Evolutionary conservation across 2,329 filamentous ascomycete species (phyloP).

Genomic region (Xylogone sp.): DNA sequence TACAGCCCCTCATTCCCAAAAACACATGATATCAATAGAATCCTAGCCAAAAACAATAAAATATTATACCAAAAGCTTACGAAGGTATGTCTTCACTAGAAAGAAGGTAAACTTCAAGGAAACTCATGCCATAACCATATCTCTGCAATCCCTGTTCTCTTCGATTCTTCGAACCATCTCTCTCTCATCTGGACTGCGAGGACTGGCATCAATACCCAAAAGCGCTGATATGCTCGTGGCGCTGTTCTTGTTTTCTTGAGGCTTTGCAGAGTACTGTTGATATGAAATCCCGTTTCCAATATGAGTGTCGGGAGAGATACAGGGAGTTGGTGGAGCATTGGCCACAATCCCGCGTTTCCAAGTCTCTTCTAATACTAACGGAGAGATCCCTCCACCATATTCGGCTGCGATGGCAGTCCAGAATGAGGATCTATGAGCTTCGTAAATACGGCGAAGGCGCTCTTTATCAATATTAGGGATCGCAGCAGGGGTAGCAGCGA

Average conservation of each 20-base stretch:
- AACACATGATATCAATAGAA: too few species aligned
- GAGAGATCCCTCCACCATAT: conserved; percentile 62
- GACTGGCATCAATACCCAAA: conserved; percentile 55
- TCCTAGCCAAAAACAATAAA: too few species aligned
- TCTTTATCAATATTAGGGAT: conserved; percentile 46
- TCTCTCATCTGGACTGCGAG: conserved; percentile 52
- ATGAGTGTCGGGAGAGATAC: conserved; percentile 26
- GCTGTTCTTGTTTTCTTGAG: conserved; percentile 33
- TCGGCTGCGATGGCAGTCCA: conserved; percentile 70
- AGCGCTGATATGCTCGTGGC: conserved; percentile 59
- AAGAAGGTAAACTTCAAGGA: conserved; percentile 3
- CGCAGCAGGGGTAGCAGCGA: conserved; percentile 37
- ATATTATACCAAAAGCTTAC: too few species aligned
- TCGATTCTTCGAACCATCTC: conserved; percentile 55
- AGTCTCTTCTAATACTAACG: conserved; percentile 65
- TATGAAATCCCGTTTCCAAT: conserved; percentile 13
- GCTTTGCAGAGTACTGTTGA: conserved; percentile 32
- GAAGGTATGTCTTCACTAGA: too few species aligned
- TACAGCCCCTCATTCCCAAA: too few species aligned
- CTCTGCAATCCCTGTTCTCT: conserved; percentile 32
- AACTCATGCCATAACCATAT: conserved; percentile 11
- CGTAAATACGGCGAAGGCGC: conserved; percentile 67
- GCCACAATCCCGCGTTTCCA: conserved; percentile 43
- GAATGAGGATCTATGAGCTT: conserved; percentile 65
- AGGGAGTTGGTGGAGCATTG: conserved; percentile 29